Conservation (phyloP, 73 alveolate genomes). For the Blepharisma stoltei region DNA sequence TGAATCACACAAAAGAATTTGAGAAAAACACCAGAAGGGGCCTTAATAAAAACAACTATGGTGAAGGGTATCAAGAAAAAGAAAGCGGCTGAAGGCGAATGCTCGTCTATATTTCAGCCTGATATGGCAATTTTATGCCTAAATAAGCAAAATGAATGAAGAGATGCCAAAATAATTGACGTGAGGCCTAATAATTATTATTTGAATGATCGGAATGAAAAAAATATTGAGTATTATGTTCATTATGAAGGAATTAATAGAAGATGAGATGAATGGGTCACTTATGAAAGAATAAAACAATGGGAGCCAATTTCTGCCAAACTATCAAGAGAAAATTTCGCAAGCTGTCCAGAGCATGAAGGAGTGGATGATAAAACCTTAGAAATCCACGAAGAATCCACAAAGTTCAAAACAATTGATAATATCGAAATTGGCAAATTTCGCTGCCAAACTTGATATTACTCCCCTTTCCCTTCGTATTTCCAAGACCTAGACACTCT, state of each 20-base stretch:
- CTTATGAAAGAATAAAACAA: constrained; percentile 44
- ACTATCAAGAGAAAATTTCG: constrained; percentile 42
- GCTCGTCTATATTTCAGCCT: too few relatives aligned
- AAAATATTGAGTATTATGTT: constrained; percentile 43
- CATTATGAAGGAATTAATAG: constrained; percentile 81
- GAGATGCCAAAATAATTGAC: too few relatives aligned
- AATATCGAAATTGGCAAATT: constrained; percentile 75
- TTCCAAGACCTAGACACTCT: constrained; percentile 76
- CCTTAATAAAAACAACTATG: too few relatives aligned
- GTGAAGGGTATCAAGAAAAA: too few relatives aligned
- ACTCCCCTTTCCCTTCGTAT: constrained; percentile 90
- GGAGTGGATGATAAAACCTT: constrained; percentile 74
- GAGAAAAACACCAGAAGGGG: too few relatives aligned
- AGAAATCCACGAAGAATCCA: constrained; percentile 74
- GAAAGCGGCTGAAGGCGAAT: too few relatives aligned
- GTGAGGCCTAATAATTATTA: too few relatives aligned
- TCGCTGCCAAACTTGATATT: constrained; percentile 86
- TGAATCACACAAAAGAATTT: too few relatives aligned
- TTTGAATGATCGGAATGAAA: too few relatives aligned
- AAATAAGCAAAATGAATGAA: too few relatives aligned
- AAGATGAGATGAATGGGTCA: constrained; percentile 90
- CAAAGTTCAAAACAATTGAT: constrained; percentile 75
- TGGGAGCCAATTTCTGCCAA: constrained; percentile 36
- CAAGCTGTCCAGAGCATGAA: constrained; percentile 74
- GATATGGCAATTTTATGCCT: too few relatives aligned